Evolutionary conservation across 345 rosid genomes (phyloP).

Genomic region (Noccaea bulbosa): DNA sequence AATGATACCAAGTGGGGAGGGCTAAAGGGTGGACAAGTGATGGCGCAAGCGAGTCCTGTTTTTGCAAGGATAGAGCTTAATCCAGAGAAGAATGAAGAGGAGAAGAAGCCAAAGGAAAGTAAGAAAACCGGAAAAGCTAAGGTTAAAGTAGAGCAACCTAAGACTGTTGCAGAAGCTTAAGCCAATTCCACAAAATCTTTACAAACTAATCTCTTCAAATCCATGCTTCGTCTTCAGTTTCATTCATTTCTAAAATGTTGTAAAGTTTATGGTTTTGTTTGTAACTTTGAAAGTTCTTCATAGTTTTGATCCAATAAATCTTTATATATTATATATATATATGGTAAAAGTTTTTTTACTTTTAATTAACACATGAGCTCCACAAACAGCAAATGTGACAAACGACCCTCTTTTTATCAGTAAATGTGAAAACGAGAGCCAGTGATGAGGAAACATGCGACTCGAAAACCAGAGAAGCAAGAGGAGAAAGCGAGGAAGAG

Average conservation of each 20-base stretch:
- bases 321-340: constrained; percentile 2
- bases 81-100: constrained; percentile 46
- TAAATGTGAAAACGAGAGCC: constrained; percentile 88
- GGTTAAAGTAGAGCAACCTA: constrained; percentile 50
- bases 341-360: not conserved
- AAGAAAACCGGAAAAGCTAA: constrained; percentile 52
- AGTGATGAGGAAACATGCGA: constrained; percentile 71
- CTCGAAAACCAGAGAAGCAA: constrained; percentile 81
- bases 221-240: not conserved
- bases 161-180: constrained; percentile 55
- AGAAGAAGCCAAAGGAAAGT: constrained; percentile 31
- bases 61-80: constrained; percentile 83
- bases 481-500: constrained; percentile 72
- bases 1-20: constrained; percentile 88
- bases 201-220: not conserved
- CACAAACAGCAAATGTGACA: constrained; percentile 3
- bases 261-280: constrained; percentile 9
- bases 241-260: not conserved
- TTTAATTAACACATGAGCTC: not conserved
- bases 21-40: constrained; percentile 76
- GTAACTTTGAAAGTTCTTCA: constrained; percentile 4
- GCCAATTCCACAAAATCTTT: not conserved
- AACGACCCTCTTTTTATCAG: not conserved
- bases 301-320: not conserved
- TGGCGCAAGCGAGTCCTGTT: constrained; percentile 85